Conservation (phyloP, 2,329 filamentous ascomycete genomes). For the Waltergamsia citrina region DNA sequence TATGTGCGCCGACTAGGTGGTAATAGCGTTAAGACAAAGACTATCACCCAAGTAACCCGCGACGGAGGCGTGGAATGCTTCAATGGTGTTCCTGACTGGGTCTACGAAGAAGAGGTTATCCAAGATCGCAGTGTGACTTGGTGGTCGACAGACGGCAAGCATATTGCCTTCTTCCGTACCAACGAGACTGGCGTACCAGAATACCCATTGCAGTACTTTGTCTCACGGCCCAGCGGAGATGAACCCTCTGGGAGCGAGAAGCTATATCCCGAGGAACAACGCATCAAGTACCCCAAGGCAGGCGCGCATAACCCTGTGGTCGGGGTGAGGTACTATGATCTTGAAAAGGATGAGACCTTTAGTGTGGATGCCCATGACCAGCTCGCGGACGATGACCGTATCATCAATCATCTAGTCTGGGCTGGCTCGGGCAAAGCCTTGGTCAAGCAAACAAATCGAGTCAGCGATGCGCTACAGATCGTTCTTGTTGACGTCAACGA, state of each 20-base stretch:
- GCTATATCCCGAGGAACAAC: slow-evolving; percentile 77
- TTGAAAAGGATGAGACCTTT: slow-evolving; percentile 69
- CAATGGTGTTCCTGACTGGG: slow-evolving; percentile 96
- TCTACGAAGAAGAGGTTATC: slow-evolving; percentile 68
- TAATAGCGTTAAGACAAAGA: slow-evolving; percentile 29
- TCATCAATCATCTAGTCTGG: slow-evolving; percentile 93
- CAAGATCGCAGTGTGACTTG: slow-evolving; percentile 74
- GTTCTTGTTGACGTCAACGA: slow-evolving; percentile 71
- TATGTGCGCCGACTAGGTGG: slow-evolving; percentile 57
- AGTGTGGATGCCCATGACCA: slow-evolving; percentile 67
- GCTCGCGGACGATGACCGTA: slow-evolving; percentile 70
- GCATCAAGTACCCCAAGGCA: slow-evolving; percentile 97
- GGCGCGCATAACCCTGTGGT: slow-evolving; percentile 90
- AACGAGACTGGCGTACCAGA: slow-evolving; percentile 89
- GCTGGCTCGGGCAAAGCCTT: slow-evolving; percentile 70
- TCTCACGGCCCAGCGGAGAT: slow-evolving; percentile 74
- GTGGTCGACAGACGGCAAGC: slow-evolving; percentile 89
- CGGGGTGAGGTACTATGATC: slow-evolving; percentile 79
- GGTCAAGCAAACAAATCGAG: slow-evolving; percentile 86
- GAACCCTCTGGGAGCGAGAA: slow-evolving; percentile 61
- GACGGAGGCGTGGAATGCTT: slow-evolving; percentile 87
- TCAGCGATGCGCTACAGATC: slow-evolving; percentile 84
- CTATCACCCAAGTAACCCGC: slow-evolving; percentile 63
- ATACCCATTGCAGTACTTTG: slow-evolving; percentile 88
- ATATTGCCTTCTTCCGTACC: slow-evolving; percentile 83